Conservation (phyloP, 768 basidiomycete species). For the Boletus rubroflammeus region DNA sequence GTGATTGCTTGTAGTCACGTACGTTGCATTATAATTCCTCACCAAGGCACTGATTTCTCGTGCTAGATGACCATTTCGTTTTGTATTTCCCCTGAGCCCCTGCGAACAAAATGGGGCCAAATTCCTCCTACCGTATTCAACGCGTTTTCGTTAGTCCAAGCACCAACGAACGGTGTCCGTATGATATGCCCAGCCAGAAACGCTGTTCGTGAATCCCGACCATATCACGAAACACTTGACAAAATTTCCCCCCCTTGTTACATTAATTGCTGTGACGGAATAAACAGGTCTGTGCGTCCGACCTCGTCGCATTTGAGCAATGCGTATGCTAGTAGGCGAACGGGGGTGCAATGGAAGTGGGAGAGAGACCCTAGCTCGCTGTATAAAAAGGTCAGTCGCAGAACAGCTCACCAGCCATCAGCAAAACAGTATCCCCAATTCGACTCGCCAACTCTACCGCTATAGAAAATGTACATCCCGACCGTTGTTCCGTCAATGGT, state of each 20-base stretch:
- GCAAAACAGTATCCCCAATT: not conserved
- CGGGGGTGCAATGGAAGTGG: too few relatives aligned
- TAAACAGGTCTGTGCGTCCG: not conserved
- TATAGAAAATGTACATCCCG: conserved; percentile 8
- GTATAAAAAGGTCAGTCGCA: conserved; percentile 9
- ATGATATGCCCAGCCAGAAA: not conserved
- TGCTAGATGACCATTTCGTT: too few relatives aligned
- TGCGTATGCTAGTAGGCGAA: not conserved
- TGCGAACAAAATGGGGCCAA: too few relatives aligned
- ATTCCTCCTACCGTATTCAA: not conserved
- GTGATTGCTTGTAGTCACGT: not conserved
- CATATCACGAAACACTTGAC: not conserved
- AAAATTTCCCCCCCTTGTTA: not conserved
- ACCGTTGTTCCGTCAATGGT: too few relatives aligned
- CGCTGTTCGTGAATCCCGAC: not conserved
- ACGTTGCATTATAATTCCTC: not conserved
- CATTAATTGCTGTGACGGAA: not conserved
- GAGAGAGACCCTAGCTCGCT: not conserved
- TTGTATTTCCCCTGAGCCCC: not conserved
- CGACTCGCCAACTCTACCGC: not conserved
- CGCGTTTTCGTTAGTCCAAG: not conserved
- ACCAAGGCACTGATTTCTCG: not conserved
- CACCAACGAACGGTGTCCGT: not conserved
- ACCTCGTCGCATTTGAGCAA: not conserved
- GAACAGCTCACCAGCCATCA: not conserved